phyloP scores from a whole-genome alignment of 2,329 filamentous ascomycete species.

The Botrytis fragariae region DNA sequence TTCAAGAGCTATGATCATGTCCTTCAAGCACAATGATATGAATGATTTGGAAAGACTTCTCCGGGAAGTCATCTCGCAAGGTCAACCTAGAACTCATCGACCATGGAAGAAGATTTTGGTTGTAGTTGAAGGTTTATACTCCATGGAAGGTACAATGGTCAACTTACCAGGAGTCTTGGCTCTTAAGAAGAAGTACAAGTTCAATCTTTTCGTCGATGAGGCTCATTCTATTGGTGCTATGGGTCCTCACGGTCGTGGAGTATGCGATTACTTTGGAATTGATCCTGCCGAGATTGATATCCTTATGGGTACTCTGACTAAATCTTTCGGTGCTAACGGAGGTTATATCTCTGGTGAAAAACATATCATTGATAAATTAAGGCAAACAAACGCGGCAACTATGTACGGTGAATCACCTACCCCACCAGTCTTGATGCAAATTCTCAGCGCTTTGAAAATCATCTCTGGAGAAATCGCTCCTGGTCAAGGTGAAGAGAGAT shows the following conservation, averaged over 20 bases:
- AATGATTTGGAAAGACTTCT: conserved; percentile 78
- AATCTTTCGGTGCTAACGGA: conserved; percentile 97
- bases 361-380: conserved; percentile 86
- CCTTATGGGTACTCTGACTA: conserved; percentile 96
- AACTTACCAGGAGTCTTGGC: conserved; percentile 87
- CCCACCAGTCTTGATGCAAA: conserved; percentile 87
- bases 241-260: conserved; percentile 82
- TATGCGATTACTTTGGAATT: conserved; percentile 96
- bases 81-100: conserved; percentile 94
- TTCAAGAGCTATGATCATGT: conserved; percentile 90
- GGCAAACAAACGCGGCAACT: conserved; percentile 79
- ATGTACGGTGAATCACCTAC: conserved; percentile 84
- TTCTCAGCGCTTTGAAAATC: conserved; percentile 78
- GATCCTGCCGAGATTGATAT: conserved; percentile 87
- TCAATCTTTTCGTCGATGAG: conserved; percentile 92
- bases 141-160: conserved; percentile 99
- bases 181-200: conserved; percentile 95
- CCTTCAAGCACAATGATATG: conserved; percentile 99
- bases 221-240: conserved; percentile 94
- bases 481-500: conserved; percentile 90
- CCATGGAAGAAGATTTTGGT: conserved; percentile 99
- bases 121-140: conserved; percentile 94
- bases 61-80: conserved; percentile 90
- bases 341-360: conserved; percentile 92
- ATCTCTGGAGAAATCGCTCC: conserved; percentile 85